Evolutionary conservation across 768 basidiomycete genomes (phyloP).

Genomic region (Pleurotus tuoliensis): DNA sequence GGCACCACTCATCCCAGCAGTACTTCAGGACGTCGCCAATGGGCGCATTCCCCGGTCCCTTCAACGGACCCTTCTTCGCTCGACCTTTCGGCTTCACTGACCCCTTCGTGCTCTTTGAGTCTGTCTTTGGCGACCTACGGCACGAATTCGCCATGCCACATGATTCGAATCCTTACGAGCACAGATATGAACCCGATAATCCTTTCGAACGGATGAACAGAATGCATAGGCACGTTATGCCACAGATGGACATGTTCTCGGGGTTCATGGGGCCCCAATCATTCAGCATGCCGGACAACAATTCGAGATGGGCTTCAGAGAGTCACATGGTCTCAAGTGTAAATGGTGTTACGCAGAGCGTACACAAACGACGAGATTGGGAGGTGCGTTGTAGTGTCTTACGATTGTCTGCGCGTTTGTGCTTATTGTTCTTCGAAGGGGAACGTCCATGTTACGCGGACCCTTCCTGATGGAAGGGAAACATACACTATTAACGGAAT

Average conservation of each 20-base stretch:
- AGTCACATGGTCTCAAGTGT: conserved; percentile 52
- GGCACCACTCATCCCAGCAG: conserved; percentile 18
- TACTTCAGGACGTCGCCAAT: conserved; percentile 12
- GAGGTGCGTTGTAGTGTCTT: conserved; percentile 38
- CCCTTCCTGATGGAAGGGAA: conserved; percentile 63
- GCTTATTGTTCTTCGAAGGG: conserved; percentile 40
- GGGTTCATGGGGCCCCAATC: conserved; percentile 22
- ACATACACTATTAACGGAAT: conserved; percentile 67
- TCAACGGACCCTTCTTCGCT: conserved; percentile 40
- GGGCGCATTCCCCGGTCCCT: conserved; percentile 26
- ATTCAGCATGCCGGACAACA: conserved; percentile 14
- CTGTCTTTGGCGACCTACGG: conserved; percentile 57
- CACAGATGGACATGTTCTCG: conserved; percentile 22
- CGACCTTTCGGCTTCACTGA: conserved; percentile 54
- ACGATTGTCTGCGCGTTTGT: not conserved
- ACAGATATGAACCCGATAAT: conserved; percentile 17
- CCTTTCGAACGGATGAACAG: conserved; percentile 31
- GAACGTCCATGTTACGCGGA: conserved; percentile 68
- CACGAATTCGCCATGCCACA: conserved; percentile 18
- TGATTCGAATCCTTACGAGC: conserved; percentile 23
- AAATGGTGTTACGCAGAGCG: conserved; percentile 67
- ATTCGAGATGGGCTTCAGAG: conserved; percentile 45
- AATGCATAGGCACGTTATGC: conserved; percentile 30
- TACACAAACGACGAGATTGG: conserved; percentile 50
- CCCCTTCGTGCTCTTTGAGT: conserved; percentile 71